Evolutionary conservation across 257 asterid genomes (phyloP), one percentile per base, ranked within the genome.

Genomic region (Paulownia fortunei): DNA sequence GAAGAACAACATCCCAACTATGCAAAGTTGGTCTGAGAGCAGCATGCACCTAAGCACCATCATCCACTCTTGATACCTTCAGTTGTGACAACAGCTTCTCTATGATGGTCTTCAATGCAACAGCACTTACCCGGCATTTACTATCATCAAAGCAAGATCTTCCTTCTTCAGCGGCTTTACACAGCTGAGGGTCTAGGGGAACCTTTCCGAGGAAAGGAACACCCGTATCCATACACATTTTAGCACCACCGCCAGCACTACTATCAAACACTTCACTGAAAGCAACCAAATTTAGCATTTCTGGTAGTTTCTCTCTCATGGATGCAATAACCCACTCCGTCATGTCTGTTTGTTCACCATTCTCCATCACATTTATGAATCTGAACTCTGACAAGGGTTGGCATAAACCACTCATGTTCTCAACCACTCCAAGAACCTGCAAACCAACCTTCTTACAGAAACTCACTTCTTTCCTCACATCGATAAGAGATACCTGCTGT

Each of bases 161-260:
- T 59, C 98, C 99, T 85, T 92, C 97, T 83, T 93, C 99, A 6
- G 98, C 94, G 0, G 98, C 99, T 82, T 84, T 92, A 84, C 99
- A 81, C 10, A 93, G 90, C 83, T 87, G 93, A 56, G 99, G 99
- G 72, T 95, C 99, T 9, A 96, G 65, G 0, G 98, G 98, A 8
- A 93, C 96, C 58, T 92, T 89, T 42, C 99, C 98, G 4, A 93
- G 96, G 64, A 95, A 95, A 6, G 97, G 90, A 23, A 95, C 91
- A 0, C 82, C 93, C 98, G 90, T 88, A 11, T 93, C 98, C 30
- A 8, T 52, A 56, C 99, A 95, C 98, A 93, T 95, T 76, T 86
- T 85, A 13, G 90, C 94, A 34, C 97, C 98, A 66, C 99, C 99
- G 18, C 98, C 98, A 7, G 81, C 92, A 65, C 97, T 90, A 16